Conservation (phyloP, 768 basidiomycete species). For the Phaeotremella fagi region DNA sequence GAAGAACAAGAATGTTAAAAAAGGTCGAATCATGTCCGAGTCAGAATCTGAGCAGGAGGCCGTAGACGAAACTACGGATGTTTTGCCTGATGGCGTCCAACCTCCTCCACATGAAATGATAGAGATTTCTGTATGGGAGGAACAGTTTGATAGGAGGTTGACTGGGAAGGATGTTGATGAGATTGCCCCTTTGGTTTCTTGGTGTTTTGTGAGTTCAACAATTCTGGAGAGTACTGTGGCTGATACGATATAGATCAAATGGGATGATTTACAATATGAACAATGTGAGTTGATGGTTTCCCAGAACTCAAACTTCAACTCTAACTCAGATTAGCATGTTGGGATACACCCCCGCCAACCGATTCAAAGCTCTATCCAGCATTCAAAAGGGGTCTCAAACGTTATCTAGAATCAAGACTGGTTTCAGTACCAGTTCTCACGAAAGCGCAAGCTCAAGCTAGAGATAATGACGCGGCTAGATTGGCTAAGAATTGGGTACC, state of each 20-base stretch:
- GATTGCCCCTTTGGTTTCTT: conserved; percentile 54
- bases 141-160: conserved; percentile 51
- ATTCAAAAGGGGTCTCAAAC: conserved; percentile 63
- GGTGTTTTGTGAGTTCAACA: conserved; percentile 54
- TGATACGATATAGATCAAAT: conserved; percentile 61
- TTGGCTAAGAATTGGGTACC: conserved; percentile 45
- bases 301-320: not conserved
- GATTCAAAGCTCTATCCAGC: conserved; percentile 59
- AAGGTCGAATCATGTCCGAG: conserved; percentile 11
- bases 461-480: conserved; percentile 39
- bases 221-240: not conserved
- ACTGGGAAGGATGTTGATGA: conserved; percentile 55
- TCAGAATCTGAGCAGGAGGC: not conserved
- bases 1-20: no score
- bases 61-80: not conserved
- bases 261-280: conserved; percentile 88
- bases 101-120: conserved; percentile 58
- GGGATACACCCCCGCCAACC: conserved; percentile 77
- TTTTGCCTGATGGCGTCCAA: conserved; percentile 56
- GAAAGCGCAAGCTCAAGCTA: conserved; percentile 24
- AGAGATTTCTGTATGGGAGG: conserved; percentile 63
- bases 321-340: conserved; percentile 61
- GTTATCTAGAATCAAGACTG: conserved; percentile 60
- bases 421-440: conserved; percentile 60
- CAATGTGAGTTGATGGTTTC: conserved; percentile 58